Evolutionary conservation across 305 asterid species (phyloP).

Genomic region (Fraxinus baroniana): DNA sequence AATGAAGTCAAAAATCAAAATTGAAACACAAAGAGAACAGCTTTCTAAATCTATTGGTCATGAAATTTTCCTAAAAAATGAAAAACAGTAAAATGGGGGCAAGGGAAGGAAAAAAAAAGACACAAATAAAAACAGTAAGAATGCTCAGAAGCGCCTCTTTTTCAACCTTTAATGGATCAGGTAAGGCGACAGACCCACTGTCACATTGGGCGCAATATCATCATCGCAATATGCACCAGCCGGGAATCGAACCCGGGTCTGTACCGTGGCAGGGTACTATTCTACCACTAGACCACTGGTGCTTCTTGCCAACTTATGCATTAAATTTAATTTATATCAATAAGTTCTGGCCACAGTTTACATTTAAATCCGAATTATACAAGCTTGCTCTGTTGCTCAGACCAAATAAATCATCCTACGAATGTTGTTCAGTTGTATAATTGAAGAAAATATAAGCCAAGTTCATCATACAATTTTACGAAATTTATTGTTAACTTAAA

Average conservation of each 20-base stretch:
- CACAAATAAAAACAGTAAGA: neutral
- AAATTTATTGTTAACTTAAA: no score
- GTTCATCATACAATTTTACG: neutral
- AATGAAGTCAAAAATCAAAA: no score
- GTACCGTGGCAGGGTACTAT: conserved; percentile 71
- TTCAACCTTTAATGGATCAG: neutral
- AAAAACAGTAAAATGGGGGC: no score
- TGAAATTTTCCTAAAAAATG: no score
- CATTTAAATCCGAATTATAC: neutral
- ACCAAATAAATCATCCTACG: neutral
- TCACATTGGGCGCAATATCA: neutral
- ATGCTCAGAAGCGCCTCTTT: neutral
- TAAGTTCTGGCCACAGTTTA: no score
- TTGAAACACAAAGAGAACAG: no score
- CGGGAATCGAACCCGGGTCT: conserved; percentile 69
- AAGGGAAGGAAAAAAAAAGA: neutral
- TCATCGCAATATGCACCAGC: conserved; percentile 42
- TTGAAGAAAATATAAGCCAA: neutral
- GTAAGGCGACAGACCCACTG: neutral
- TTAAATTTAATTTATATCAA: no score
- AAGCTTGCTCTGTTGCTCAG: no score
- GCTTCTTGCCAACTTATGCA: conserved; percentile 1
- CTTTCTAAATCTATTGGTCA: no score
- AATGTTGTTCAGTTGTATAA: neutral
- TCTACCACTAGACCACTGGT: conserved; percentile 63